phyloP scores from a whole-genome alignment of 208 protist species.

The Acanthamoeba lenticulata region DNA sequence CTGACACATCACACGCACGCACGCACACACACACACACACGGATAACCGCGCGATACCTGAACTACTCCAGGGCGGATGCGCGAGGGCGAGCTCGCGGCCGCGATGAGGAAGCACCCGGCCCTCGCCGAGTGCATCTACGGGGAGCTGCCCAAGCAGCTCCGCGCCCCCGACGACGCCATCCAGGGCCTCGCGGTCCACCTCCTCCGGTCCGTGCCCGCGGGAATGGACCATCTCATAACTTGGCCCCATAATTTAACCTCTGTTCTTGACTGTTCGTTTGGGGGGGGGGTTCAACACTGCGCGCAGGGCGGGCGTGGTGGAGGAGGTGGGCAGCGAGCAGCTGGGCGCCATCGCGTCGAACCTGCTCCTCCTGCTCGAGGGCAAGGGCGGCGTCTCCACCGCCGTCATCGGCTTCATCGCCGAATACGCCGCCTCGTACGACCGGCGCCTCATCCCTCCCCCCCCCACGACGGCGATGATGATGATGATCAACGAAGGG shows the following conservation, averaged over 20 bases:
- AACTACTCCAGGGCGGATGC: neutral
- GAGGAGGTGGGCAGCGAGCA: neutral
- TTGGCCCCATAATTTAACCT: neutral
- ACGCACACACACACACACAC: neutral
- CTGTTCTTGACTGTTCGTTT: neutral
- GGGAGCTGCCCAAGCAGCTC: constrained; percentile 16
- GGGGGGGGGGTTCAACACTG: neutral
- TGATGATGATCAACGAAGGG: neutral
- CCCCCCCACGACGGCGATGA: neutral
- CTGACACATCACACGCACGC: neutral
- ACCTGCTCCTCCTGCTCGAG: constrained; percentile 14
- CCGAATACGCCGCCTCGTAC: constrained; percentile 41
- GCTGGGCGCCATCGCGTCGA: neutral
- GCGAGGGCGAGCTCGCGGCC: neutral
- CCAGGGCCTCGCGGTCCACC: neutral
- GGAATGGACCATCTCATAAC: neutral
- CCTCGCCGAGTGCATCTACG: neutral
- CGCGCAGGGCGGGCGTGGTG: neutral
- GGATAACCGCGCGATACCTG: neutral
- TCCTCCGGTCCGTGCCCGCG: neutral
- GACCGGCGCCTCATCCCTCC: neutral
- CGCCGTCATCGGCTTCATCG: constrained; percentile 59
- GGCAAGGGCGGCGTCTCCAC: constrained; percentile 13
- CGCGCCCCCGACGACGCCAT: neutral
- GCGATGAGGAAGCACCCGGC: neutral